Percentiles rank a stretch among this genome's conserved stretches.
phyloP scores from a whole-genome alignment of 495 filamentous ascomycete genomes.

The Daldinia childiae region DNA sequence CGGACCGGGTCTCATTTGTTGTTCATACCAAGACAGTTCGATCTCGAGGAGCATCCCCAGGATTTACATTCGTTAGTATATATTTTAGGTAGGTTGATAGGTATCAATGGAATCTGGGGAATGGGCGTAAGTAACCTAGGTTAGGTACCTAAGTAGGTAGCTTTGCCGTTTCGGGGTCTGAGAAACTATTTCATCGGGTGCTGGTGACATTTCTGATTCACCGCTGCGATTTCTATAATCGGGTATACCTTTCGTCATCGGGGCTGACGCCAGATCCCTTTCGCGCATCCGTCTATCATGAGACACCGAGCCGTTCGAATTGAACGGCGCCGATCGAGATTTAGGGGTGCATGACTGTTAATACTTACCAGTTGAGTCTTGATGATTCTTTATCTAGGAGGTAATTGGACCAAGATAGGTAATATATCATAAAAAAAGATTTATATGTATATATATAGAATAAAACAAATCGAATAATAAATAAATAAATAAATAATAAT shows the following conservation, averaged over 20 bases:
- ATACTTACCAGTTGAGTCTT: conserved; percentile 3
- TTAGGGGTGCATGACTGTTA: conserved; percentile 24
- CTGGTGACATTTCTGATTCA: conserved; percentile 15
- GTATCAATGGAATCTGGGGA: conserved; percentile 9
- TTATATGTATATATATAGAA: not conserved
- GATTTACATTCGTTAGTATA: conserved; percentile 2
- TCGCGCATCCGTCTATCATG: conserved; percentile 4
- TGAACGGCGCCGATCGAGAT: conserved; percentile 23
- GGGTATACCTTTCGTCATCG: conserved; percentile 25
- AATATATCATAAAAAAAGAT: not conserved
- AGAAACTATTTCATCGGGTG: not conserved
- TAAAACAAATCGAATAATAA: not conserved
- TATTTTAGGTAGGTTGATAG: not conserved
- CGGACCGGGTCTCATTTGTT: conserved; percentile 13
- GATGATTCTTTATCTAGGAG: not conserved
- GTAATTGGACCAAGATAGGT: not conserved
- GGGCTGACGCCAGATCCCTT: conserved; percentile 26
- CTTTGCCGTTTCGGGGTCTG: conserved; percentile 9
- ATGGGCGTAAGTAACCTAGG: conserved; percentile 1
- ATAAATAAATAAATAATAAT: not conserved
- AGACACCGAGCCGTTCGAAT: conserved; percentile 6
- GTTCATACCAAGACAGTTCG: conserved; percentile 6
- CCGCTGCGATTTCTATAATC: not conserved
- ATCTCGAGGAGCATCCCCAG: conserved; percentile 13
- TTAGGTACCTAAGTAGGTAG: not conserved